Base-by-base conservation (phyloP, 1,284 basidiomycete genomes). In the Fistulinella cinereoalba region DNA sequence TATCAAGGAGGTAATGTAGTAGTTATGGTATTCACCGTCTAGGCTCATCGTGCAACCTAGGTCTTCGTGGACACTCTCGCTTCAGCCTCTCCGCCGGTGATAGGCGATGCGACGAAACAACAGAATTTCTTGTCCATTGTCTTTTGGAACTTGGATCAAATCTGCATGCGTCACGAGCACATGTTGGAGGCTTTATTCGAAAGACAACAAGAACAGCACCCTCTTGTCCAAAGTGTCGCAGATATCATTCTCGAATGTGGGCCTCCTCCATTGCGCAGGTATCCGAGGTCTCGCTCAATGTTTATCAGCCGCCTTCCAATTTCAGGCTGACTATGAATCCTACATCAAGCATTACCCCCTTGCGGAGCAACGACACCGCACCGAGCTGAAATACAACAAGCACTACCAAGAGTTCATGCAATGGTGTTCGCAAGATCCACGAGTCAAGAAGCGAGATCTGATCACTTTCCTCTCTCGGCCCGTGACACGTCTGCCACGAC, bases 341-440 rank as follows among this genome's bases (percentile, higher is more conserved):
- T 91, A 91, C 62, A 88, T 91, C 65, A 87, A 89, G 57, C 84
- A 91, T 53, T 91, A 91, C 52, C 90, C 90, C 3, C 72, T 92
- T 33, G 79, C 90, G 1, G 86, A 92, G 58, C 85, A 86, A 12
- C 75, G 75, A 25, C 88, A 92, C 56, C 81, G 84, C 37, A 76
- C 80, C 25, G 88, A 93, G 60, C 71, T 85, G 27, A 79, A 75
- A 43, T 70, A 70, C 15, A 92, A 89, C 62, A 66, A 71, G 10
- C 68, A 64, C 2, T 93, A 93, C 60, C 77, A 77, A 44, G 63
- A 69, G 21, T 89, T 91, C 58, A 70, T 88, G 24, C 75, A 81
- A 48, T 74, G 76, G 22, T 79, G 80, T 27, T 75, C 80, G 3
- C 74, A 73, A 27, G 78, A 88, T 50, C 80, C 83, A 10, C 79